Conservation (phyloP, 352 stramenopile species). For the Poterioochromonas sp. region DNA sequence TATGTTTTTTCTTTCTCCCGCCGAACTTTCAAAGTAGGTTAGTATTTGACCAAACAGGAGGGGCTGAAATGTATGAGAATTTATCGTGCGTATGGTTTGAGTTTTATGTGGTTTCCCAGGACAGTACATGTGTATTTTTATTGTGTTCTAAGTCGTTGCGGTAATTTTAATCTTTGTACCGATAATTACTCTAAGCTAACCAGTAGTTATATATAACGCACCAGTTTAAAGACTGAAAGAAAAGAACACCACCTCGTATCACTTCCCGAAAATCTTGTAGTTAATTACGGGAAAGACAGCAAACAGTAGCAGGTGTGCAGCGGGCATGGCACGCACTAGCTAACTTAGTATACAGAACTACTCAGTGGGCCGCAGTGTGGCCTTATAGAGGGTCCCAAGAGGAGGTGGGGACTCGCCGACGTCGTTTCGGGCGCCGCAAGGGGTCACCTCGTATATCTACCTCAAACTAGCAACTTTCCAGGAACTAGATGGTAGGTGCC, state of each 20-base stretch:
- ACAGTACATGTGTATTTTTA: conserved; percentile 32
- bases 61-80: conserved; percentile 30
- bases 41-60: conserved; percentile 30
- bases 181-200: conserved; percentile 31
- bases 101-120: conserved; percentile 30
- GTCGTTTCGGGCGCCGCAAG: conserved; percentile 32
- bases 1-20: conserved; percentile 31
- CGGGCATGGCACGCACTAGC: conserved; percentile 31
- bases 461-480: conserved; percentile 30
- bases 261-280: conserved; percentile 30
- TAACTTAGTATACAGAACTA: conserved; percentile 34
- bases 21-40: conserved; percentile 30
- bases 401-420: conserved; percentile 31
- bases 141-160: conserved; percentile 30
- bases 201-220: conserved; percentile 31
- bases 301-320: conserved; percentile 31
- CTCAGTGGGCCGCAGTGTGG: conserved; percentile 26
- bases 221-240: conserved; percentile 31
- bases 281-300: conserved; percentile 31
- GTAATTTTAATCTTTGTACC: conserved; percentile 32
- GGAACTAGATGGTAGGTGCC: conserved; percentile 29
- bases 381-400: conserved; percentile 26
- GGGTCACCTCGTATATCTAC: conserved; percentile 31
- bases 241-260: conserved; percentile 30
- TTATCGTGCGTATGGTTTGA: conserved; percentile 30